These are phyloP conservation scores for Borealophlyctis nickersoniae DNA, from an alignment of 192 early-diverging fungal genomes.

Conservation along the genomic window DNA sequence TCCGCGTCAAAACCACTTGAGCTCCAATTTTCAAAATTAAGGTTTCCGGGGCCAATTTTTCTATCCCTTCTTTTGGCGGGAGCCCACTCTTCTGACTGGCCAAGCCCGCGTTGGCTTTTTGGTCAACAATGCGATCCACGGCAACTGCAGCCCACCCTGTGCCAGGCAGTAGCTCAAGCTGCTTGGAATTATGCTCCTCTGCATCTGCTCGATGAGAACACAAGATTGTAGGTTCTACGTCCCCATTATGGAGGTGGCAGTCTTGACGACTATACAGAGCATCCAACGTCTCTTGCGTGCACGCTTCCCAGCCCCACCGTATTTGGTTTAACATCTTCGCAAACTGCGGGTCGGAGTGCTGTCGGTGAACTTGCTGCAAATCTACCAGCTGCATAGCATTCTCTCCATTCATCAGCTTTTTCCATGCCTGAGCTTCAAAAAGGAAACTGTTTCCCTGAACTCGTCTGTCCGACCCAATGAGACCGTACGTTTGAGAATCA, in stretches of 20 bases:
- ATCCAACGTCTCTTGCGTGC: not conserved
- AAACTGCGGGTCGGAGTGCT: slow-evolving; percentile 39
- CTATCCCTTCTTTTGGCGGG: not conserved
- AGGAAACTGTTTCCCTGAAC: no score
- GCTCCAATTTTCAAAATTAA: slow-evolving; percentile 41
- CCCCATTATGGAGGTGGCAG: not conserved
- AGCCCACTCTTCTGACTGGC: not conserved
- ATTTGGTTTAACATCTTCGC: slow-evolving; percentile 35
- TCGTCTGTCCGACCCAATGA: not conserved
- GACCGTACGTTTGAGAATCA: no score
- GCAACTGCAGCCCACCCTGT: slow-evolving; percentile 12
- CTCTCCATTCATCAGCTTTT: not conserved
- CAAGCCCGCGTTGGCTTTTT: not conserved
- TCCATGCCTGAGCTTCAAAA: slow-evolving; percentile 37
- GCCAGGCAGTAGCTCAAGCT: slow-evolving; percentile 17
- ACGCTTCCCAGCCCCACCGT: slow-evolving; percentile 25
- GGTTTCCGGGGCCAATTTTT: slow-evolving; percentile 10
- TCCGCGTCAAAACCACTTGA: slow-evolving; percentile 41
- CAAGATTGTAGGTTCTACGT: slow-evolving; percentile 36
- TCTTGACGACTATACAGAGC: not conserved
- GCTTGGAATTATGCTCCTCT: slow-evolving; percentile 19
- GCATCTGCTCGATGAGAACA: slow-evolving; percentile 31
- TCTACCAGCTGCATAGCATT: slow-evolving; percentile 29
- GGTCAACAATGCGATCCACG: slow-evolving; percentile 3
- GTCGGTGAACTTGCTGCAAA: slow-evolving; percentile 38